Evolutionary conservation across 108 stramenopile genomes (phyloP), one percentile per base, ranked within the genome.

Genomic region (Conticribra weissflogii): DNA sequence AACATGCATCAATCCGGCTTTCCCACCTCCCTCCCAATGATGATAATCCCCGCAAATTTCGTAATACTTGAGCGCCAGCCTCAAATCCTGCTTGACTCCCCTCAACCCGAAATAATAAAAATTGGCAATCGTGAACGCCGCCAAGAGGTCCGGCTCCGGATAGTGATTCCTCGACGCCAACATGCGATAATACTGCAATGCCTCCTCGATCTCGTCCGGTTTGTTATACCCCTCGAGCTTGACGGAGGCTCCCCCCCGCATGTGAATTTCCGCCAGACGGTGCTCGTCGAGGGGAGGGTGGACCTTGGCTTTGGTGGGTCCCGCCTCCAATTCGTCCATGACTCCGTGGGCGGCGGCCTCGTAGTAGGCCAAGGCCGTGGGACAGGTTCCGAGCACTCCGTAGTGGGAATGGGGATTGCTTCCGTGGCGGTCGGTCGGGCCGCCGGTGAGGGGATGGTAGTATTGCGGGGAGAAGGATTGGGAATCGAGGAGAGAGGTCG

Each of bases 151-250:
- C 18, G 80, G 81, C n/a, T 84, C 76, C 21, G 73, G 60, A 46
- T 71, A 66, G 19, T 64, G 72, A 15, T 73, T 85, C 2, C 76
- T 61, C 24, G 75, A 72, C 0, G 89, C 90, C 29, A 83, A 74
- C 44, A 92, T 59, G 19, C 88, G 85, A 78, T 89, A 92, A 68
- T 87, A 95, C 71, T 95, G 89, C 55, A 95, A 56, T 29, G 91
- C 94, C 50, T 95, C 91, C 57, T 82, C 78, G 34, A 84, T 59
- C 70, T 95, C 94, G 49, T 91, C 89, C 2, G 91, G 88, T 66
- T 91, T 90, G 75, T 95, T 92, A 58, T 85, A 52, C 31, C 48
- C 50, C 27, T 81, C 82, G 21, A 95, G 60, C 47, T 85, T 79
- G 23, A 83, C 80, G 21, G 86, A 85, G 3, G 90, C 86, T n/a